These are phyloP conservation scores for Xylariomycetidae sp. DNA, from an alignment of 2,329 filamentous ascomycete genomes.

Conservation along the genomic window DNA sequence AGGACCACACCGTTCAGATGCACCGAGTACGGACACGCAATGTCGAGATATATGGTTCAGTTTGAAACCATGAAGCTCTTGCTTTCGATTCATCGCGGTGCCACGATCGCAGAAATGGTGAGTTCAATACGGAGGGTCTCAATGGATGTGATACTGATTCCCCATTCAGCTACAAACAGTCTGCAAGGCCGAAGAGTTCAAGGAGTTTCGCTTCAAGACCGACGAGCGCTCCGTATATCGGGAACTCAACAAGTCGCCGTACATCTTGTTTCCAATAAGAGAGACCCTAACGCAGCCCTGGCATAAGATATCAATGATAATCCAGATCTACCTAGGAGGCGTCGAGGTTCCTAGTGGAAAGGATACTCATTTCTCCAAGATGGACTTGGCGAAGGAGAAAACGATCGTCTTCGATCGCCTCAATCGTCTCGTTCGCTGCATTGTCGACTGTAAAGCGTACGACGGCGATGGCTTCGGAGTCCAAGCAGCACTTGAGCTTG, in stretches of 20 bases:
- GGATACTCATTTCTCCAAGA: conserved; percentile 45
- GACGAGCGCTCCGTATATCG: conserved; percentile 66
- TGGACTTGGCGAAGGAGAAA: conserved; percentile 56
- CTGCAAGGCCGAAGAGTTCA: conserved; percentile 65
- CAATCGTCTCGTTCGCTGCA: conserved; percentile 65
- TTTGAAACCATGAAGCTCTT: conserved; percentile 75
- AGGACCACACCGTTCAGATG: conserved; percentile 44
- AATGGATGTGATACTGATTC: neutral
- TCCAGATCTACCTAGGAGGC: conserved; percentile 68
- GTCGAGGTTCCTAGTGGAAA: conserved; percentile 57
- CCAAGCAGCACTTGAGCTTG: conserved; percentile 67
- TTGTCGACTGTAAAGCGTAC: conserved; percentile 63
- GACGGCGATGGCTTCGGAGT: conserved; percentile 61
- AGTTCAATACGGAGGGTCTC: conserved; percentile 24
- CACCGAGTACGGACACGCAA: conserved; percentile 70
- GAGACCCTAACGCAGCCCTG: conserved; percentile 57
- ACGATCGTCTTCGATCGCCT: conserved; percentile 60
- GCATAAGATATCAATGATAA: conserved; percentile 71
- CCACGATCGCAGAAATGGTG: conserved; percentile 63
- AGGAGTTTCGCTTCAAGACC: conserved; percentile 62
- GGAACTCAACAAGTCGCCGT: conserved; percentile 61
- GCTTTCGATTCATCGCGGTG: conserved; percentile 53
- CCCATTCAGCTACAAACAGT: conserved; percentile 60
- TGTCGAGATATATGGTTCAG: conserved; percentile 76
- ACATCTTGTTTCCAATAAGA: conserved; percentile 65